These are phyloP conservation scores for Aspergillus quadrilineatus DNA, from an alignment of 2,329 filamentous ascomycete genomes.

Conservation along the genomic window DNA sequence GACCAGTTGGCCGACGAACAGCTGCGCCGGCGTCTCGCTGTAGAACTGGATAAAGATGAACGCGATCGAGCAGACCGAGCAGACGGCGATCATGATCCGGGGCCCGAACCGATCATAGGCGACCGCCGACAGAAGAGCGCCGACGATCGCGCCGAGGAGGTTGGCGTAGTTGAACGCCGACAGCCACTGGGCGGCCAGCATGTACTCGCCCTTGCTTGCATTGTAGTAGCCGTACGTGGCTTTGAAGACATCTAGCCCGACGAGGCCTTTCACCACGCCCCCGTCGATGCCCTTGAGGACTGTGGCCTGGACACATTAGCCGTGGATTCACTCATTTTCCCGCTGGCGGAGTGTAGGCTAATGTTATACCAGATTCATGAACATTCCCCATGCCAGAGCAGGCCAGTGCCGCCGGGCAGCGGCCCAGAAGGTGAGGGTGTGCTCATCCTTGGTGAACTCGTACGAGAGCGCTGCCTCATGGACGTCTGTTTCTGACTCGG, in stretches of 20 bases:
- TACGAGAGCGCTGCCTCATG: conserved; percentile 23
- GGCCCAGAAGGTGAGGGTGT: conserved; percentile 25
- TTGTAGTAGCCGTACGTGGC: conserved; percentile 30
- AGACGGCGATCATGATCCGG: conserved; percentile 32
- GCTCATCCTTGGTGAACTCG: conserved; percentile 26
- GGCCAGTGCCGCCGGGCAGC: conserved; percentile 27
- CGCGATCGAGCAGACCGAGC: conserved; percentile 40
- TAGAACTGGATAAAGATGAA: conserved; percentile 51
- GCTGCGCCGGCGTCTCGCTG: conserved; percentile 42
- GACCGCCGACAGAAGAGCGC: conserved; percentile 30
- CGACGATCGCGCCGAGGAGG: conserved; percentile 25
- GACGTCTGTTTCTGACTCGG: conserved; percentile 1
- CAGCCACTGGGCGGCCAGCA: conserved; percentile 34
- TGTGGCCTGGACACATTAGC: not conserved
- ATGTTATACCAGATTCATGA: conserved; percentile 28
- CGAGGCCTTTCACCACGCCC: not conserved
- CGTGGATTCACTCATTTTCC: not conserved
- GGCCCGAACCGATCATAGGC: conserved; percentile 33
- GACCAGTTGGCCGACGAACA: conserved; percentile 48
- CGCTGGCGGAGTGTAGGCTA: not conserved
- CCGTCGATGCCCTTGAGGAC: conserved; percentile 22
- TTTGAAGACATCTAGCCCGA: conserved; percentile 21
- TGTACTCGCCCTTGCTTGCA: conserved; percentile 20
- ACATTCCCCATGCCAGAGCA: conserved; percentile 26
- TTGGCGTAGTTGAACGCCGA: conserved; percentile 28